Evolutionary conservation across 805 yeast species (phyloP), one percentile per base, ranked within the genome.

Genomic region (Kuraishia borneana): DNA sequence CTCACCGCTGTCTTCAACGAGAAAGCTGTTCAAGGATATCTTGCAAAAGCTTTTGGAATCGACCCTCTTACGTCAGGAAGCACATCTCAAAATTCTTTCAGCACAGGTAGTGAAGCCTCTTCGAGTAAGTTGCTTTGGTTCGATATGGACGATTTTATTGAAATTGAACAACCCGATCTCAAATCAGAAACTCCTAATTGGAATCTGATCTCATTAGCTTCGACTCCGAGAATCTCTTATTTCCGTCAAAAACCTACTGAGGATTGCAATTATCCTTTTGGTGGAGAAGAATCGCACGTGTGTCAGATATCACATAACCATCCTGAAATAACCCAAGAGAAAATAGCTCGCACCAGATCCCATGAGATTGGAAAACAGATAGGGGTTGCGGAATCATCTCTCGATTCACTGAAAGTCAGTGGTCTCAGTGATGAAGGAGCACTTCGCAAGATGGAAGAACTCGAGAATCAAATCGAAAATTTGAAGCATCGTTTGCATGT

Each of bases 91-190:
- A 33, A 41, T 18, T 42, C 55, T 3, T 39, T 42, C 10, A 26
- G 34, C 5, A 31, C 29, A n/a, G 21, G 30, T 3, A 25, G 21
- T 3, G 21, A 26, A 8, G 17, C 18, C 9, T 32, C 35, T 18
- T 19, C 22, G 16, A 18, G 16, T 4, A 47, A 56, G 3, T 39
- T 51, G 27, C 49, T 61, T 2, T 87, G 96, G 96, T 61, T 73
- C 32, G 94, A 85, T 46, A 55, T 62, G 17, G 80, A 81, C 37
- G 96, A 87, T 50, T 87, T 71, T 44, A 59, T 71, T 8, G 96
- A 87, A 44, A 48, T 85, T 29, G 83, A 80, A 39, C 58, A 65
- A 32, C 50, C 63, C 8, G 65, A 70, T 4, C 43, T 61, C 1
- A 51, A 59, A 4, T 59, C 48, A 39, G 60, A 42, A 33, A 44